Evolutionary conservation across 129 eudicot species (phyloP).

Genomic region (Heracleum sosnowskyi): DNA sequence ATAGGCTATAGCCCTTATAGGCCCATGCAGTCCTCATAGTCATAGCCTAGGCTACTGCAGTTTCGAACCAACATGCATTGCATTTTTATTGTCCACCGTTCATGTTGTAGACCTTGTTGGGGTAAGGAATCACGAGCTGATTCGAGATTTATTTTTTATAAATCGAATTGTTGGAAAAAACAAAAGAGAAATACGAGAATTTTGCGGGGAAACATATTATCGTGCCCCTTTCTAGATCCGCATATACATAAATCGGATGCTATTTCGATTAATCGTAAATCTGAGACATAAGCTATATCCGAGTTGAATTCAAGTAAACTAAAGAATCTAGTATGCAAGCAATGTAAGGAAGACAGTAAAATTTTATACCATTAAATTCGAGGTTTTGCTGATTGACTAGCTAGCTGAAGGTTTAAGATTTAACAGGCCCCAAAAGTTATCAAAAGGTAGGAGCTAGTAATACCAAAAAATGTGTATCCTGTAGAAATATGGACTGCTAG

Average conservation of each 20-base stretch:
- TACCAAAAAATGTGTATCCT: neutral
- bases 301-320: neutral
- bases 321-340: neutral
- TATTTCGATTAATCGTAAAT: no score
- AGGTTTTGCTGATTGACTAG: neutral
- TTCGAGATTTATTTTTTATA: neutral
- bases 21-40: neutral
- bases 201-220: neutral
- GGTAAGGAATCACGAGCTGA: constrained; percentile 1
- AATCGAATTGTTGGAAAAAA: no score
- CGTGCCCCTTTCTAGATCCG: neutral
- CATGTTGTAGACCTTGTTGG: neutral
- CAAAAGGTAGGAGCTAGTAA: constrained; percentile 6
- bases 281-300: no score
- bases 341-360: neutral
- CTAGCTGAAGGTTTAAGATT: neutral
- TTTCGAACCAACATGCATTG: neutral
- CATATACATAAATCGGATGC: neutral
- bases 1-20: neutral
- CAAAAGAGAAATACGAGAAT: no score
- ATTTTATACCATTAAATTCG: neutral
- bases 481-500: neutral
- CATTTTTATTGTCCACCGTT: neutral
- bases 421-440: neutral
- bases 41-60: neutral